Base-by-base conservation (phyloP, 257 asterid species). In the Capsicum chinense region DNA sequence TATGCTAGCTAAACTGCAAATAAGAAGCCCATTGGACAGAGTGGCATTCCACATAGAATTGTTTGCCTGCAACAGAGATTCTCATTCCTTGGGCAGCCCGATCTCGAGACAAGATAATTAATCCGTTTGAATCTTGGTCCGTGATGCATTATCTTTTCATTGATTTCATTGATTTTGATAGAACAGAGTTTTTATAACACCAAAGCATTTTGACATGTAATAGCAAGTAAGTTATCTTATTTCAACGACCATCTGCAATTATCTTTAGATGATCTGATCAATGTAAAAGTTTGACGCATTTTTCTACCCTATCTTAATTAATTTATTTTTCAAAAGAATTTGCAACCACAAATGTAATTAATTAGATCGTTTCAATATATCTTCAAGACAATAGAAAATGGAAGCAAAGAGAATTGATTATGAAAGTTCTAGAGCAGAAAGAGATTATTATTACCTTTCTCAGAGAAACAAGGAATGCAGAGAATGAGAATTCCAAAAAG, bases 381-480 rank as follows among this genome's bases (percentile, higher is more conserved):
- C 57, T 60, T 35, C 33, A 42, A n/a, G 44, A 11, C 52, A 11
- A 13, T 7, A 62, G 11, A 80, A 39, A 39, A 70, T 42, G 9
- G 80, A 80, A 70, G 3, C 60, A 16, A 44, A 78, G 83, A 78
- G 64, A 73, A 80, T 10, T 69, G 50, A 66, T 12, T 7, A 48
- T 67, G 39, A 14, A 21, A 57, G 21, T 6, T 60, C 19, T 68
- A 37, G 21, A 21, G 44, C 57, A 73, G 5, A 39, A 73, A 47
- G n/a, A 19, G n/a, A 73, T 66, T 59, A 74, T 50, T 64, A 9
- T 37, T 17, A 92, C 95, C 95, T 90, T 87, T 85, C 84, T 92
- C 94, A 12, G 94, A 90, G 85, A 70, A 83, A 83, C 91, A 90
- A 60, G 92, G 82, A 78, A 47, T 78, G 14, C 81, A 6, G 79